Base-by-base conservation (phyloP, 108 stramenopile genomes). In the Nitzschia sp. region DNA sequence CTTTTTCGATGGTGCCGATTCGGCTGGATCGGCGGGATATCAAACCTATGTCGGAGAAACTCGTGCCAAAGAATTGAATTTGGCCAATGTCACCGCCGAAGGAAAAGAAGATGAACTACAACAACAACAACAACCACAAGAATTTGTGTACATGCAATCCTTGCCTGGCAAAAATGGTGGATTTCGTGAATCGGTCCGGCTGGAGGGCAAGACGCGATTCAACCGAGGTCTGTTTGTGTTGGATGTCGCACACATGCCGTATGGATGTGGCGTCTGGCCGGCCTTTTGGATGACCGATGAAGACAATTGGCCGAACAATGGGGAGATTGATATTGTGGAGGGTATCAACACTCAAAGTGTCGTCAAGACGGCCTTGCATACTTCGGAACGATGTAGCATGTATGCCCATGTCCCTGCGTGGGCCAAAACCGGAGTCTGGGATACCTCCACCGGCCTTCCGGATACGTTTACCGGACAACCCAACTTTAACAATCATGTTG, bases 271-370 rank as follows among this genome's bases (percentile, higher is more conserved):
- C 0, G 79, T 82, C 8, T 95, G 94, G 94, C 94, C 94, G 1
- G 94, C 94, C 35, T 92, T 92, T 80, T 95, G 94, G 94, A 58
- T 88, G 21, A 91, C 91, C 5, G 87, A 91, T 56, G 88, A 93
- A 68, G 83, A 72, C 26, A 72, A 84, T 59, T 95, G 94, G 94
- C 94, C 94, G 0, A 68, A 85, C 8, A 63, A 91, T 74, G 94
- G 94, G 34, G 94, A 95, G 69, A 92, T 95, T 58, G 94, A 95
- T 59, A 95, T 95, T 34, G 82, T 95, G 8, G 94, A 95, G 68
- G 88, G 90, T 23, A 88, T 95, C 33, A 95, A 92, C 56, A 75
- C 77, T 52, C 91, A 91, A 60, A 56, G 72, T 22, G 76, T 73
- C 26, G 91, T 81, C 72, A 95, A 95, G 80, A 95, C 94, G 45